Evolutionary conservation across 1,284 basidiomycete genomes (phyloP).

Genomic region (Mycena sp.): DNA sequence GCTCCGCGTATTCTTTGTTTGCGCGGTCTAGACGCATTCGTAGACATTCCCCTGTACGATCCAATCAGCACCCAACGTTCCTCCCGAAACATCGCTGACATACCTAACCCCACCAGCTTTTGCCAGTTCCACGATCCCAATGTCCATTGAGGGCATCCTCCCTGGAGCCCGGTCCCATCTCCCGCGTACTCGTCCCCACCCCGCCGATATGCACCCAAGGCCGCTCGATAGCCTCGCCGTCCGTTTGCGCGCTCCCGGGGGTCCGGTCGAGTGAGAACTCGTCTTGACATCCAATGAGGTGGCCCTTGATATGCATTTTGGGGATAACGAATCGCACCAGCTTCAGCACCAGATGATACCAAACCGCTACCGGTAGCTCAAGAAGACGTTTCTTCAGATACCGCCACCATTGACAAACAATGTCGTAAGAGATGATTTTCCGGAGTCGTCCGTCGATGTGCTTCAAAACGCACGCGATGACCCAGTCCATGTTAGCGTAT

Average conservation of each 20-base stretch:
- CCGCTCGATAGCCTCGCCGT: conserved; percentile 45
- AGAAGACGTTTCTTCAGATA: conserved; percentile 25
- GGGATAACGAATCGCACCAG: conserved; percentile 31
- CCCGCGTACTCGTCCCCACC: conserved; percentile 39
- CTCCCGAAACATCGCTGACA: neutral
- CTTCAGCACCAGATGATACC: too few relatives aligned
- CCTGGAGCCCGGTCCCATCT: conserved; percentile 44
- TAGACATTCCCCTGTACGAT: conserved; percentile 29
- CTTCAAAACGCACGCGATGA: conserved; percentile 26
- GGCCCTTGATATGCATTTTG: conserved; percentile 44
- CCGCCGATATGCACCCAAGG: conserved; percentile 23
- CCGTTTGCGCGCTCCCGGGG: conserved; percentile 38
- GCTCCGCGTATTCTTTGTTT: neutral
- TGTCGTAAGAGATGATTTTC: conserved; percentile 39
- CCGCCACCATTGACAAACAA: conserved; percentile 37
- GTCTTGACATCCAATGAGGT: conserved; percentile 38
- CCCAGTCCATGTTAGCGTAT: conserved; percentile 40
- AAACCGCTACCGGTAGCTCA: neutral
- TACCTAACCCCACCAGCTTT: conserved; percentile 34
- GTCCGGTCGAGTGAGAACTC: conserved; percentile 41
- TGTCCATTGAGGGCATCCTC: conserved; percentile 31
- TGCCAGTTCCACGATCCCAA: conserved; percentile 45
- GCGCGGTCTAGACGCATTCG: neutral
- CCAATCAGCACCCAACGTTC: conserved; percentile 41
- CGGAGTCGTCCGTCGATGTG: conserved; percentile 3